Percentiles rank a stretch among this genome's conserved stretches.
phyloP scores from a whole-genome alignment of 192 early-diverging fungal genomes.

The Entophlyctis luteolus region DNA sequence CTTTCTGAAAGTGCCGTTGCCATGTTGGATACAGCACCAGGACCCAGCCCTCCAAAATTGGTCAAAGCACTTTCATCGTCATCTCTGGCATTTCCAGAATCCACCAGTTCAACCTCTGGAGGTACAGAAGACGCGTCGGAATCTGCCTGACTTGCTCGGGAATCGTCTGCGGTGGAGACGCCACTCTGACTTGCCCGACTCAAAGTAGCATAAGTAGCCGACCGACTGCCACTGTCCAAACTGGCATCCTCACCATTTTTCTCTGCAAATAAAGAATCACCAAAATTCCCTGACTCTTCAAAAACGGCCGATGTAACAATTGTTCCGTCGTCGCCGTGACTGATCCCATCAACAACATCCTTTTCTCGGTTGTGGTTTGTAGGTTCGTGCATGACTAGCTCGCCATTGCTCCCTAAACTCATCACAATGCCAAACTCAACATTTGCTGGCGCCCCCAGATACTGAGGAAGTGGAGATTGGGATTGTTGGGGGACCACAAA shows the following conservation, averaged over 20 bases:
- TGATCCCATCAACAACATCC: neutral
- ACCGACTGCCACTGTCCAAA: neutral
- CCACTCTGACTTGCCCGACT: neutral
- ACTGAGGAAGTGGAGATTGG: neutral
- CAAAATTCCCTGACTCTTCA: neutral
- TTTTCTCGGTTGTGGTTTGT: neutral
- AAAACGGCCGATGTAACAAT: neutral
- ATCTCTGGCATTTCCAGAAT: no score
- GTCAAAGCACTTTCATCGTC: no score
- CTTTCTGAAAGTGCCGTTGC: no score
- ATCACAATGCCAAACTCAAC: no score
- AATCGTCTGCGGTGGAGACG: neutral
- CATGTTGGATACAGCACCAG: no score
- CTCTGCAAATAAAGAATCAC: neutral
- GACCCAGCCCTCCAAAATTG: no score
- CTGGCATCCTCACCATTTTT: neutral
- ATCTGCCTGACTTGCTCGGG: neutral
- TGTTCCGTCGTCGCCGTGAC: neutral
- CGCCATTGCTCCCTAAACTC: no score
- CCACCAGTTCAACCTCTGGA: neutral
- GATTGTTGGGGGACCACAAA: neutral
- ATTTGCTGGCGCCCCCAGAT: no score
- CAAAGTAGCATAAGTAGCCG: neutral
- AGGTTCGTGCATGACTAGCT: neutral
- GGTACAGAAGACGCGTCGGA: neutral